Evolutionary conservation across 495 filamentous ascomycete species (phyloP).

Genomic region (Viridothelium virens): DNA sequence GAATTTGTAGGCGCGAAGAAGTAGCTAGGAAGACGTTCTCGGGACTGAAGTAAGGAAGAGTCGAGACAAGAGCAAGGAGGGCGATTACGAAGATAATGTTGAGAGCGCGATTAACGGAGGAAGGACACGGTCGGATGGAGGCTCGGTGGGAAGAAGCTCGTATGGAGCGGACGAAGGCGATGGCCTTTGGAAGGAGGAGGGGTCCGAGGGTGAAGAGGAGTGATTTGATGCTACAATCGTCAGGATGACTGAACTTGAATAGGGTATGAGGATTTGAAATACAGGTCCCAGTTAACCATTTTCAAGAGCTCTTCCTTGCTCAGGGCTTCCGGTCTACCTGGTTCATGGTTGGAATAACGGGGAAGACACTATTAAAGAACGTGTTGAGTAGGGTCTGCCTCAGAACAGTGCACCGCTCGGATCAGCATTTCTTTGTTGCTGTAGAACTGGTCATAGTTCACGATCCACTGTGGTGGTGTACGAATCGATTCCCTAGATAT

Average conservation of each 20-base stretch:
- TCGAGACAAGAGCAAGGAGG: slow-evolving; percentile 61
- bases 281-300: slow-evolving; percentile 21
- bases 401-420: neutral
- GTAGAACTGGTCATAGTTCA: too few relatives aligned
- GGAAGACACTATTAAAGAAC: neutral
- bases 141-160: slow-evolving; percentile 41
- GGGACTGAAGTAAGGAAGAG: slow-evolving; percentile 61
- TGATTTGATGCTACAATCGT: slow-evolving; percentile 23
- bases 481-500: too few relatives aligned
- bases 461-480: too few relatives aligned
- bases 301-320: neutral
- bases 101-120: slow-evolving; percentile 52
- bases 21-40: slow-evolving; percentile 77
- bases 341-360: neutral
- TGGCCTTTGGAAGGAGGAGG: slow-evolving; percentile 64
- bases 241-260: neutral
- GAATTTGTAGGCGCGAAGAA: slow-evolving; percentile 72
- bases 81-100: slow-evolving; percentile 65
- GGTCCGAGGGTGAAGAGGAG: slow-evolving; percentile 80
- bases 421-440: too few relatives aligned
- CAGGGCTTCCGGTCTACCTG: neutral
- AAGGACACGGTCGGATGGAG: slow-evolving; percentile 55
- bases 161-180: slow-evolving; percentile 60
- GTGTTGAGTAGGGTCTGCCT: neutral
- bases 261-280: neutral